Base-by-base conservation (phyloP, 805 yeast genomes). In the Candida ulmi region DNA sequence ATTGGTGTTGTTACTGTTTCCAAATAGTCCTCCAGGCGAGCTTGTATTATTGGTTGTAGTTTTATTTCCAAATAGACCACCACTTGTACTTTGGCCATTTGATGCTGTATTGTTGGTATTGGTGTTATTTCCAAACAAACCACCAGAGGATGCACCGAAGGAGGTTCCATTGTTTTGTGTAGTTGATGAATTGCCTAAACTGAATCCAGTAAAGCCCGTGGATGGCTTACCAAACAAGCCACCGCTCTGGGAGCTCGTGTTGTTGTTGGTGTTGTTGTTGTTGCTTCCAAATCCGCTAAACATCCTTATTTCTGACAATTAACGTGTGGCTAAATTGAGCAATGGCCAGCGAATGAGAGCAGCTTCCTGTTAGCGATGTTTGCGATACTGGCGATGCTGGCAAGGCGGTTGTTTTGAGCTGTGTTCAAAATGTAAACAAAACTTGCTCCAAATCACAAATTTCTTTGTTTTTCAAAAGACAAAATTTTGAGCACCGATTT, bases 1-100 rank as follows among this genome's bases (percentile, higher is more conserved):
- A 21, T 21, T 17, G 21, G 47, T 27, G 13, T 30, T 36, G 28
- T 40, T 33, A 28, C 30, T 38, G 36, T 44, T 37, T 23, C 46
- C 53, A 41, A 49, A 52, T 1, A 52, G 40, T 3, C 55, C 53
- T 29, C 43, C 46, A 18, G 45, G 11, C 25, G 25, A 23, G 11
- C 9, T 11, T 15, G 46, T 18, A 16, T 39, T 23, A 7, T 37
- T 13, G 3, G 36, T 17, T 4, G n/a, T 29, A 15, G 24, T 11
- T 7, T 41, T 38, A 28, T 33, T 46, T 2, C 53, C 48, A 30
- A 47, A 47, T 3, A 40, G 33, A n/a, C 48, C 47, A 17, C 48
- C 44, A 5, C n/a, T n/a, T n/a, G n/a, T n/a, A n/a, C n/a, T n/a
- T n/a, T n/a, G n/a, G 13, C 16, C 19, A 18, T 4, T 28, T 21